A percentile compares a stretch with the other conserved stretches of the same genome.
These are phyloP conservation scores for Hordeum marinum DNA, from an alignment of 176 grass and related monocot species.

Conservation along the genomic window DNA sequence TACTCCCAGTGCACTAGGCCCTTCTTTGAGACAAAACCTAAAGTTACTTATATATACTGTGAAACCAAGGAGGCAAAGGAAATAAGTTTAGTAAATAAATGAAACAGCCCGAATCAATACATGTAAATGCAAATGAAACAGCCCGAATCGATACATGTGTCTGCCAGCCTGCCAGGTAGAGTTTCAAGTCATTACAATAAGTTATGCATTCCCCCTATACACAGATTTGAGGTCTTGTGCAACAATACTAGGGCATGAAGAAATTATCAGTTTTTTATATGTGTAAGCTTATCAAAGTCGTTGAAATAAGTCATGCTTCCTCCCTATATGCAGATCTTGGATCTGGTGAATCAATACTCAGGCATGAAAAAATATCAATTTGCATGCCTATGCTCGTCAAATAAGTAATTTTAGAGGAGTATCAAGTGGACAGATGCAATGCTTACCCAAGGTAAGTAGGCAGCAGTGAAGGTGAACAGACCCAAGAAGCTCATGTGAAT, in stretches of 20 bases:
- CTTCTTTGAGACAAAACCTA: not conserved
- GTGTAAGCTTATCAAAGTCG: not conserved
- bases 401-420: slow-evolving; percentile 15
- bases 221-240: not conserved
- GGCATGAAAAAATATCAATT: not conserved
- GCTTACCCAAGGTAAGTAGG: slow-evolving; percentile 93
- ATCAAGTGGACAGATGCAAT: not conserved
- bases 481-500: slow-evolving; percentile 99
- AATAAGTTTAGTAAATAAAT: not conserved
- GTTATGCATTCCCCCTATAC: not conserved
- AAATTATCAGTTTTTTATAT: not conserved
- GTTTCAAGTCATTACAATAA: not conserved
- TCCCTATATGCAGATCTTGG: not conserved
- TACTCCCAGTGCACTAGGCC: not conserved
- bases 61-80: not conserved
- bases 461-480: slow-evolving; percentile 95
- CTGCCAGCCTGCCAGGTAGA: not conserved
- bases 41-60: not conserved
- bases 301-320: not conserved
- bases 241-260: not conserved
- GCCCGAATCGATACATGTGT: not conserved
- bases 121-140: not conserved
- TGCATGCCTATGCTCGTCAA: not conserved
- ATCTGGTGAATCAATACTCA: not conserved
- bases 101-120: not conserved